phyloP scores from a whole-genome alignment of 148 eudicot species.

The Rhododendron mucronatum region DNA sequence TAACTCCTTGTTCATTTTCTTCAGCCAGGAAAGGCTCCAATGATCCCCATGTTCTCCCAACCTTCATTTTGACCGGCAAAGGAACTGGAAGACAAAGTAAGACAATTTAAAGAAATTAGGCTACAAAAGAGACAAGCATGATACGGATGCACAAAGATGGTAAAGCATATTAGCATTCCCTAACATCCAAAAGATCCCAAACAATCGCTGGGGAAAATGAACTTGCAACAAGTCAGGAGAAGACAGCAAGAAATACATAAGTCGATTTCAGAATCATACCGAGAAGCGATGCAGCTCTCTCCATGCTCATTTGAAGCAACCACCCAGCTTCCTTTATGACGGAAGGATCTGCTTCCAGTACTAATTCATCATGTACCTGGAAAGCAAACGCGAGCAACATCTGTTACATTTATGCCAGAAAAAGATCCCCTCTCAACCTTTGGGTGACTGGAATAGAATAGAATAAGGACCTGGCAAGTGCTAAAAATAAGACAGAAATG shows the following conservation, averaged over 20 bases:
- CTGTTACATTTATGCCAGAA: background rate
- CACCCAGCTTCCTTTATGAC: constrained; percentile 63
- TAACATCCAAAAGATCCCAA: background rate
- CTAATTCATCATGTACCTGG: constrained; percentile 95
- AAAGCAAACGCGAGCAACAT: constrained; percentile 7
- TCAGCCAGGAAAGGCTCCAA: constrained; percentile 57
- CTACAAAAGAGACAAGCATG: background rate
- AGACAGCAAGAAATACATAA: background rate
- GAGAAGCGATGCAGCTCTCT: constrained; percentile 69
- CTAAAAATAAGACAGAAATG: background rate
- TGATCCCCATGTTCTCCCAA: constrained; percentile 92
- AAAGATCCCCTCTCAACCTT: background rate
- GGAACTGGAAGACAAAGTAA: constrained; percentile 58
- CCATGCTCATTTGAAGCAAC: constrained; percentile 79
- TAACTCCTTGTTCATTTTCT: background rate
- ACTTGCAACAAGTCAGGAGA: background rate
- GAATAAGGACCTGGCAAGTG: background rate
- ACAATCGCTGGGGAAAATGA: background rate
- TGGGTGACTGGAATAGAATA: background rate
- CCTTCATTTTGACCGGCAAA: constrained; percentile 72
- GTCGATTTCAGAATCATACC: constrained; percentile 38
- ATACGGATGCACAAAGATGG: background rate
- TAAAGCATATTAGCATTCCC: too few relatives aligned
- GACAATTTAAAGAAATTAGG: background rate
- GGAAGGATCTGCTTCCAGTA: constrained; percentile 80